Base-by-base conservation (phyloP, 2,329 filamentous ascomycete species). In the Colletotrichum acutatum region DNA sequence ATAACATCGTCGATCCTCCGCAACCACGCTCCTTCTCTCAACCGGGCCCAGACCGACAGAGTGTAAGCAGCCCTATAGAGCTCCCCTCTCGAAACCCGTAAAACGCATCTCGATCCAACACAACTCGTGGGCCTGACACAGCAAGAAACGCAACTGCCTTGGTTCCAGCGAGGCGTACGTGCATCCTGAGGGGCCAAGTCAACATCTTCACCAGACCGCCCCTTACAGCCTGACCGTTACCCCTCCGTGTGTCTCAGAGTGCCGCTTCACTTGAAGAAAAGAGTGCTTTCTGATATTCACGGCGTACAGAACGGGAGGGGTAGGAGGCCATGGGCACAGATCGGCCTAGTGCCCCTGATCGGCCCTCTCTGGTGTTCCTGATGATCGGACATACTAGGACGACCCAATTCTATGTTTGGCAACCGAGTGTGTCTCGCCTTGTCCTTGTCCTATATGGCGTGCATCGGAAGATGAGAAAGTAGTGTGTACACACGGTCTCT, bases 311-410 rank as follows among this genome's bases (percentile, higher is more conserved):
- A 30, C 28, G 37, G 22, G 57, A 62, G 49, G 49, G 52, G 49
- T 30, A 34, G 52, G 19, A 22, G 12, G 61, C 9, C 24, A 63
- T 34, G 49, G n/a, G 30, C 57, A 28, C 53, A 53, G 59, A 72
- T 69, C 69, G 52, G 16, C 58, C 22, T 49, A 22, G 32, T 46
- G 69, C 66, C 66, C 65, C 69, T 64, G 65, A 72, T 69, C 66
- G 42, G n/a, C 69, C 57, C 19, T 30, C 7, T 62, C n/a, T 52
- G 60, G 32, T 30, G 66, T 42, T 34, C 60, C 70, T 70, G 66
- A 65, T 59, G 66, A 70, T 66, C 70, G 42, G 61, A 12, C 66
- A 32, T 60, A 22, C 30, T 24, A 19, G 46, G 28, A 32, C 66
- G 57, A 37, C 42, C 42, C 42, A 28, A 19, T 42, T 54, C 56